Evolutionary conservation across 257 asterid genomes (phyloP), one percentile per base, ranked within the genome.

Genomic region (Solanum paucissectum): DNA sequence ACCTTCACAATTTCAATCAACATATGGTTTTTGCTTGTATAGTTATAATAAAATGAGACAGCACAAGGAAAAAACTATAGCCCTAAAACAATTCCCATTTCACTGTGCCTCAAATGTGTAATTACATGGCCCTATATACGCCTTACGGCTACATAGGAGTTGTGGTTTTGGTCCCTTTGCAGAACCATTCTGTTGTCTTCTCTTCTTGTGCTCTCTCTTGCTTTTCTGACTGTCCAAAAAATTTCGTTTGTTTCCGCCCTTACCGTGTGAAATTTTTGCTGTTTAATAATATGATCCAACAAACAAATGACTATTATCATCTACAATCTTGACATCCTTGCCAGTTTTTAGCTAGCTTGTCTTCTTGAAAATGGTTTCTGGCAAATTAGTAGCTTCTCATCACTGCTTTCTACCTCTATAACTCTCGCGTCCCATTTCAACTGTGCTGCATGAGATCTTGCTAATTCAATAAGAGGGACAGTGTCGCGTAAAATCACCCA

Each of bases 361-460:
- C 29, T 29, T 29, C 29, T 29, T 29, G 29, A 29, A 29, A 29
- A 29, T 29, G 29, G 29, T 29, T 29, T 29, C 29, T 29, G 29
- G 29, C 29, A 29, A 29, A 29, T 29, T 29, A 29, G 29, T 29
- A 29, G 29, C 29, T 29, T 29, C 29, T 29, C 29, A 12, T 96
- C 94, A 40, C 97, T 94, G 86, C 95, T 94, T 68, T 97, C 98
- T 4, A 95, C 92, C 93, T 96, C 99, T 10, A 97, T 95, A 21
- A 97, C 95, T 81, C 99, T 96, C 0, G 99, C 98, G 34, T 97
- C 99, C 99, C 99, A 97, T 92, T 93, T 97, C 91, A 97, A 89
- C 81, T 90, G 94, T 18, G 98, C 89, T 38, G 95, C 92, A 62
- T 94, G 94, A 89, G 95, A 91, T 92, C 99, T 94, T 42, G 98